Conservation (phyloP, 2,329 filamentous ascomycete species). For the Bipolaris sorokiniana region DNA sequence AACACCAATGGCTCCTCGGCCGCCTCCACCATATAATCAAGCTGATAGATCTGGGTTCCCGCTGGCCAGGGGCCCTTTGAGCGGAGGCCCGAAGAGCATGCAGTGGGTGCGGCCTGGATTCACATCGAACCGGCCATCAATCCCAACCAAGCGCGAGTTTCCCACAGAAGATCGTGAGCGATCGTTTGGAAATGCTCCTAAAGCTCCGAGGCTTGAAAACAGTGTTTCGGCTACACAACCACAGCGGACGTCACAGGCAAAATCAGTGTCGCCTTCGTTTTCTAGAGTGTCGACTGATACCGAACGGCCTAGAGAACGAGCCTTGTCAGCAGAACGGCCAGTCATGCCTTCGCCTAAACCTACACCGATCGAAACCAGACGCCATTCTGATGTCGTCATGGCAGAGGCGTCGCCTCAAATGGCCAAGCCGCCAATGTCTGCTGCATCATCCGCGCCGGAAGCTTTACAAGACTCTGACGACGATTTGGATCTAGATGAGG, state of each 20-base stretch:
- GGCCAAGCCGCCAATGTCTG: conserved; percentile 38
- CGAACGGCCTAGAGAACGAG: conserved; percentile 28
- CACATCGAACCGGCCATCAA: conserved; percentile 37
- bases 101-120: conserved; percentile 54
- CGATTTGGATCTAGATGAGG: conserved; percentile 55
- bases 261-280: conserved; percentile 32
- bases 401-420: conserved; percentile 38
- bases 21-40: conserved; percentile 39
- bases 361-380: conserved; percentile 37
- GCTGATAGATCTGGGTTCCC: conserved; percentile 38
- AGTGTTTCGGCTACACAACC: conserved; percentile 24
- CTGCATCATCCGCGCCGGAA: conserved; percentile 41
- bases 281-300: conserved; percentile 24
- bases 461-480: conserved; percentile 54
- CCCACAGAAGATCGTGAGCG: conserved; percentile 53
- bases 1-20: conserved; percentile 37
- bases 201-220: conserved; percentile 44
- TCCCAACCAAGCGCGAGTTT: conserved; percentile 56
- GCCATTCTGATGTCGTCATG: conserved; percentile 46
- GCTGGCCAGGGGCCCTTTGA: conserved; percentile 41
- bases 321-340: conserved; percentile 31
- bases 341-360: conserved; percentile 34
- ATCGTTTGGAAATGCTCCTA: conserved; percentile 38
- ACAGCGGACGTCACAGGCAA: conserved; percentile 30
- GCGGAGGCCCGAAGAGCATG: conserved; percentile 43